A percentile compares a stretch with the other conserved stretches of the same genome.
Conservation (phyloP, 2,329 filamentous ascomycete genomes). For the Xylariaceae sp. region DNA sequence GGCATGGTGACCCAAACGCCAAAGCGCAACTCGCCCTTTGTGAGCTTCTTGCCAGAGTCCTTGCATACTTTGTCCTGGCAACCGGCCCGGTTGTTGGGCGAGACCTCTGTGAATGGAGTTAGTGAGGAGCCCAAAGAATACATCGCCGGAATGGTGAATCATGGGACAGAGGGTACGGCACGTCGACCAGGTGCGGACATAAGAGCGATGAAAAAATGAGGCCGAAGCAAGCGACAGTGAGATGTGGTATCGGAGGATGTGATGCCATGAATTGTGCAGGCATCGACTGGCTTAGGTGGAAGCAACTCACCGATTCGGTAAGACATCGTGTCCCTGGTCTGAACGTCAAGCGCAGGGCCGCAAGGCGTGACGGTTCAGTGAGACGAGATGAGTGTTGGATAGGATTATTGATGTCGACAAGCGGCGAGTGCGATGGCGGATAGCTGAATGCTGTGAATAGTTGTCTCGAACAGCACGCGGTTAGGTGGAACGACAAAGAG, state of each 20-base stretch:
- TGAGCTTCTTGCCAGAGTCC: slow-evolving; percentile 61
- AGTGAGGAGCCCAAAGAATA: slow-evolving; percentile 13
- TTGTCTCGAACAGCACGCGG: not conserved
- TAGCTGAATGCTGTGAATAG: not conserved
- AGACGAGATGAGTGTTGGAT: slow-evolving; percentile 1
- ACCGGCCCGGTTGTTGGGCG: slow-evolving; percentile 64
- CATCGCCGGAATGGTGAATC: not conserved
- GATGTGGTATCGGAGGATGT: too few species aligned
- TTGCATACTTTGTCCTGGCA: slow-evolving; percentile 75
- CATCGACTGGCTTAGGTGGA: too few species aligned
- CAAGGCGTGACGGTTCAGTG: not conserved
- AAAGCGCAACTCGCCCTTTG: slow-evolving; percentile 72
- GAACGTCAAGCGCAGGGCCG: slow-evolving; percentile 2
- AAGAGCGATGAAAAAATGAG: too few species aligned
- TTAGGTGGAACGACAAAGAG: not conserved
- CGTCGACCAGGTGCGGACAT: too few species aligned
- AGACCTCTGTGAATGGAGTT: slow-evolving; percentile 53
- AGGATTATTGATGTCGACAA: not conserved
- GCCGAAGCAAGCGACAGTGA: too few species aligned
- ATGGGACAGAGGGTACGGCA: not conserved
- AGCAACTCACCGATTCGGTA: slow-evolving; percentile 19
- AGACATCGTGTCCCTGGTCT: slow-evolving; percentile 11
- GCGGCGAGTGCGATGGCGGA: slow-evolving; percentile 2
- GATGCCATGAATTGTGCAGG: not conserved
- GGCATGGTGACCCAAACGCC: slow-evolving; percentile 64